phyloP scores from a whole-genome alignment of 495 filamentous ascomycete genomes.

The Penicillium soppii region DNA sequence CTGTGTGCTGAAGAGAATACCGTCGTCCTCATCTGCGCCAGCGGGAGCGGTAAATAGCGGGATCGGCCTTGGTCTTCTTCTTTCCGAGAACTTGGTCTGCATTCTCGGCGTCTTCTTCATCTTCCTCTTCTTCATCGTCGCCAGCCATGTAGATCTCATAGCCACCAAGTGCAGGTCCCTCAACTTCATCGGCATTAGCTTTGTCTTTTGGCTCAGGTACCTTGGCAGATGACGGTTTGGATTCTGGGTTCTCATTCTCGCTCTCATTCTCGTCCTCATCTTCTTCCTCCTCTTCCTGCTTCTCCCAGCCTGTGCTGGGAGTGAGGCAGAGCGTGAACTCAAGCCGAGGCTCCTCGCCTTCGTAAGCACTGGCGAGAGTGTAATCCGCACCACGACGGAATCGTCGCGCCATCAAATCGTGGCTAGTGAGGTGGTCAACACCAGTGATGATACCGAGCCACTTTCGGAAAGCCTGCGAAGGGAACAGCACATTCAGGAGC shows the following conservation, averaged over 20 bases:
- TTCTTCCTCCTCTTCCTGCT: slow-evolving; percentile 57
- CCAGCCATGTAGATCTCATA: slow-evolving; percentile 92
- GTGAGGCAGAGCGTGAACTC: slow-evolving; percentile 85
- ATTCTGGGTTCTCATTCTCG: slow-evolving; percentile 30
- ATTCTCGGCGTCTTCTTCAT: slow-evolving; percentile 27
- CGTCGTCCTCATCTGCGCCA: slow-evolving; percentile 79
- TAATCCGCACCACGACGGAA: slow-evolving; percentile 90
- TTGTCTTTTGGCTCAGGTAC: slow-evolving; percentile 24
- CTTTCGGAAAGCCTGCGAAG: slow-evolving; percentile 82
- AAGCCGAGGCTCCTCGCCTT: slow-evolving; percentile 72
- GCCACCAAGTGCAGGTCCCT: slow-evolving; percentile 68
- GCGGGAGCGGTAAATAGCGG: slow-evolving; percentile 81
- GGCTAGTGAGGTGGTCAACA: slow-evolving; percentile 57
- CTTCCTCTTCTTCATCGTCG: slow-evolving; percentile 63
- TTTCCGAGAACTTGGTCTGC: slow-evolving; percentile 27
- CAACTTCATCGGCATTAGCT: slow-evolving; percentile 27
- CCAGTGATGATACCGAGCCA: slow-evolving; percentile 84
- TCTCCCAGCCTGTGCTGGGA: slow-evolving; percentile 79
- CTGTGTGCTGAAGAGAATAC: slow-evolving; percentile 84
- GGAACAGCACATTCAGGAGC: slow-evolving; percentile 74
- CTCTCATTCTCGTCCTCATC: slow-evolving; percentile 52
- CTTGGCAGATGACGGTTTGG: slow-evolving; percentile 9
- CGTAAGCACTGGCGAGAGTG: slow-evolving; percentile 82
- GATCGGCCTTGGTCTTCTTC: slow-evolving; percentile 53
- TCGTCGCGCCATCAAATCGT: slow-evolving; percentile 71